Base-by-base conservation (phyloP, 208 protist genomes). In the Phytomonas sp. region DNA sequence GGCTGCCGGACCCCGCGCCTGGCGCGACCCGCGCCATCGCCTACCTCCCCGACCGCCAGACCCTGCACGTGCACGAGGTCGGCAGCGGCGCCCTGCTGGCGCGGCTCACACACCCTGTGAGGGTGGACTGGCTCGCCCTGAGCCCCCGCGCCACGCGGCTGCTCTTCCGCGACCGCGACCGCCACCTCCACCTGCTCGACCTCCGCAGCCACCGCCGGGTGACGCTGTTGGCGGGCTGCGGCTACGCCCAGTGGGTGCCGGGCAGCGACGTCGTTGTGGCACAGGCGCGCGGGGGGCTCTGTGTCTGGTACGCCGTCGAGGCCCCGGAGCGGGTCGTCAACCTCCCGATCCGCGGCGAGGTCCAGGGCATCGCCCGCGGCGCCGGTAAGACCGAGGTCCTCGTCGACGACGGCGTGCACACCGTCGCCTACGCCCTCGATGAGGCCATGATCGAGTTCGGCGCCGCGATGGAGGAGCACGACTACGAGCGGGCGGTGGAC, bases 191-290 rank as follows among this genome's bases (percentile, higher is more conserved):
- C 75, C 79, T 99, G 11, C 98, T 96, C 83, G 86, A 99, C 76
- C 71, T 99, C 33, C 76, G 75, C 42, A 89, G 80, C 5, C 93
- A 98, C 81, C 82, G 75, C 63, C 86, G 89, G 34, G 86, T 78
- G 2, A 98, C 97, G 23, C 72, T 99, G 60, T 82, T 99, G 42
- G 96, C 94, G 71, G 98, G 97, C 88, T 98, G 93, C 84, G 93
- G 86, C 29, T 99, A 98, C 80, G 96, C 98, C n/a, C 91, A 98
- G 74, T 99, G 97, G 98, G 98, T 99, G 4, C 98, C 98, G 29
- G 83, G 94, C 60, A 96, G 96, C 69, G 97, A 99, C 71, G 98
- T 99, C 2, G 95, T 99, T 29, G 97, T 99, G n/a, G 98, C 97
- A 29, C 98, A 99, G 82, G 97, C 95, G 75, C 82, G 96, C 29